Evolutionary conservation across 106 monocot species (phyloP), one percentile per base, ranked within the genome.

Genomic region (Platanthera zijinensis): DNA sequence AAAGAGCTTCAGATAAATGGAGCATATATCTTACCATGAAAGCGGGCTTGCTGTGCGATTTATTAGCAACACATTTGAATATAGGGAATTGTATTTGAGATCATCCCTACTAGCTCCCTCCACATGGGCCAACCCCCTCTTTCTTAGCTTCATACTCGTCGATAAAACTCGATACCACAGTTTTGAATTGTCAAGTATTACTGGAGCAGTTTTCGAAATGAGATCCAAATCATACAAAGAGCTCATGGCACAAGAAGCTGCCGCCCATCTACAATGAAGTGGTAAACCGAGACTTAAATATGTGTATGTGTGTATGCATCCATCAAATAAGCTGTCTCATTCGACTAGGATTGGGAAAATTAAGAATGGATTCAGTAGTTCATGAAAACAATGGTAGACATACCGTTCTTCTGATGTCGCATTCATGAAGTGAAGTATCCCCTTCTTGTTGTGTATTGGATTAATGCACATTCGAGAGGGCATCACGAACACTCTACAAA

Each of bases 391-490:
- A 19, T 17, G 78, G 57, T 48, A 32, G 57, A 19, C 76, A 15
- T 21, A 96, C 96, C 87, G 87, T 77, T 91, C 90, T 10, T 89
- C 85, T 76, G 85, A 84, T 74, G 66, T 79, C 19, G 78, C 79
- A 76, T 79, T 84, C 46, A 57, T 80, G 15, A 74, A 77, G 39
- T 83, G 72, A 15, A 96, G 84, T n/a, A 93, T 91, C 28, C 87
- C 91, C 81, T 91, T 93, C 79, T 88, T 86, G 67, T 96, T 96
- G 78, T 96, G 96, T 77, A 93, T 88, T 17, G 89, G 84, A 64
- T 82, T 96, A 69, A 96, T 86, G 86, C 96, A 96, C 96, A 96
- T 89, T 75, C 93, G 87, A 7, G 96, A 91, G 39, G 96, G 96
- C 91, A 96, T 91, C 71, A 96, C 96, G 73, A 96, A 93, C 10